Evolutionary conservation across 768 basidiomycete genomes (phyloP), one percentile per base, ranked within the genome.

Genomic region (Leccinum ochraceum): DNA sequence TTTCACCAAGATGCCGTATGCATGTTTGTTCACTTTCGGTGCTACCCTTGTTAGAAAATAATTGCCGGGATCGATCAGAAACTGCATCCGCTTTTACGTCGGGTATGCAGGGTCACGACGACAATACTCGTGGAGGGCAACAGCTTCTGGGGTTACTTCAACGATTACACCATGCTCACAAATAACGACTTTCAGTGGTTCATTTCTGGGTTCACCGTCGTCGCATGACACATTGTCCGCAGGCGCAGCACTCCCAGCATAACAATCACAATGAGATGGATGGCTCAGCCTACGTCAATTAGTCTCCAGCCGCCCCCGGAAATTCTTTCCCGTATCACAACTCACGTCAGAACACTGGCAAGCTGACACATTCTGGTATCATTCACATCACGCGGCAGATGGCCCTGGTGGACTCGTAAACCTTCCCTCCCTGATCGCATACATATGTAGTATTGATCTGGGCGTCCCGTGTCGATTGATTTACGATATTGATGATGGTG

Each of bases 331-430:
- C 70, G 34, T 79, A 78, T 9, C 9, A 17, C 55, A 66, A 76
- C 48, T 80, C 61, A 62, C 60, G 2, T 65, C 60, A 37, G 39
- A 62, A 1, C 55, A 70, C 53, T 44, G 42, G n/a, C 74, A 77
- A 55, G 67, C 71, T 5, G 79, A 80, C 9, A 79, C 77, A 0
- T 80, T 71, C 58, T 80, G 79, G 79, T 66, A 68, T 39, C 63
- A 71, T 39, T 71, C 68, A 16, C 62, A 66, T 44, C 63, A 66
- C 6, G 57, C 54, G 9, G 57, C 26, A 14, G 83, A 84, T 60
- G 82, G 82, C 0, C 71, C 83, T 4, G 65, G 81, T 42, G 80
- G 81, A 4, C 71, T 76, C 10, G 17, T n/a, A 6, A 42, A n/a
- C n/a, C 42, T 44, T 44, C n/a, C 10, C 42, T 44, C 28, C 28